phyloP scores from a whole-genome alignment of 805 yeast genomes.

The Zygoascus bituminiphila region DNA sequence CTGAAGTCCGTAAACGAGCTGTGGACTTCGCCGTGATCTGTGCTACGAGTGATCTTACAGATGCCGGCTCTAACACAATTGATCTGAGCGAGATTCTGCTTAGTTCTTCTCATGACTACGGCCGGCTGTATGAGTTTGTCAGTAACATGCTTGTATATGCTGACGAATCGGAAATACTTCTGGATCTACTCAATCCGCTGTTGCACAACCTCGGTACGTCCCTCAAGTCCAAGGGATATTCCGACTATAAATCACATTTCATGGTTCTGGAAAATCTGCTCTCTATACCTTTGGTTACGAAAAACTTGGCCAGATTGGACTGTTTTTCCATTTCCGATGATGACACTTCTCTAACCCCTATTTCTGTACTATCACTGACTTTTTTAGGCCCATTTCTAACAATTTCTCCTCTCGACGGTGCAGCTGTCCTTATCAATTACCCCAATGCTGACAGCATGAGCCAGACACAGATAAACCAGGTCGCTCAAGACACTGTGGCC shows the following conservation, averaged over 20 bases:
- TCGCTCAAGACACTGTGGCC: slow-evolving; percentile 20
- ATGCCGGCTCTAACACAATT: slow-evolving; percentile 7
- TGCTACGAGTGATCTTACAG: slow-evolving; percentile 16
- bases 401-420: slow-evolving; percentile 57
- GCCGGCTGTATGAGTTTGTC: slow-evolving; percentile 39
- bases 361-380: slow-evolving; percentile 51
- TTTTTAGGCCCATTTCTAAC: slow-evolving; percentile 70
- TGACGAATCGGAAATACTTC: slow-evolving; percentile 54
- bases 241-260: slow-evolving; percentile 41
- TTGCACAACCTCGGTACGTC: slow-evolving; percentile 33
- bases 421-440: slow-evolving; percentile 16
- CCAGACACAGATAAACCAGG: slow-evolving; percentile 11
- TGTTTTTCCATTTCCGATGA: slow-evolving; percentile 40
- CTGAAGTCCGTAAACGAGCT: slow-evolving; percentile 36
- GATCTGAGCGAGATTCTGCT: slow-evolving; percentile 10
- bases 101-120: neutral
- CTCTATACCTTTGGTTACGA: slow-evolving; percentile 53
- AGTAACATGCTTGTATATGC: slow-evolving; percentile 50
- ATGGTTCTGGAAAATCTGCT: slow-evolving; percentile 48
- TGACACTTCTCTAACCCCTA: slow-evolving; percentile 43
- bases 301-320: slow-evolving; percentile 47
- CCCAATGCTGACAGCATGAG: slow-evolving; percentile 17
- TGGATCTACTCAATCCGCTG: slow-evolving; percentile 51
- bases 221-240: slow-evolving; percentile 24
- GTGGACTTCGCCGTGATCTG: slow-evolving; percentile 39